Conservation (phyloP, 129 eudicot genomes). For the Daucus carota region DNA sequence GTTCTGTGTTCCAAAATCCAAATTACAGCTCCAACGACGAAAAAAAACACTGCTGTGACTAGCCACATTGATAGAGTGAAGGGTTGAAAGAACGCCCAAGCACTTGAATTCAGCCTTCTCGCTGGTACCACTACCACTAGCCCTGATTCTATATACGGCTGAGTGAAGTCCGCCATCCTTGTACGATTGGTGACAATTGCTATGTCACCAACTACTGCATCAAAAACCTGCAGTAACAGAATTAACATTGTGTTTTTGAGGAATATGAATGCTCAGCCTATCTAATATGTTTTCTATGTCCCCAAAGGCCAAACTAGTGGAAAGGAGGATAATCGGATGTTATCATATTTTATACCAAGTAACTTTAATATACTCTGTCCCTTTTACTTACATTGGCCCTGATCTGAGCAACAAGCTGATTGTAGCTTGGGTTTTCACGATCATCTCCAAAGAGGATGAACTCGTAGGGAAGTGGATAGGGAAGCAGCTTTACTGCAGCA, state of each 20-base stretch:
- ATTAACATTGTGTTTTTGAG: not conserved
- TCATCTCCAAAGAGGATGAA: constrained; percentile 54
- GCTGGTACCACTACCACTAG: constrained; percentile 69
- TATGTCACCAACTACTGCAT: constrained; percentile 91
- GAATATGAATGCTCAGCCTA: not conserved
- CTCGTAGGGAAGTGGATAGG: constrained; percentile 55
- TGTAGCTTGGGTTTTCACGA: constrained; percentile 52
- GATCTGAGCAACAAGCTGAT: constrained; percentile 39
- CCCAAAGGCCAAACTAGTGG: not conserved
- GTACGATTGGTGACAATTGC: constrained; percentile 82
- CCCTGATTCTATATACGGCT: constrained; percentile 87
- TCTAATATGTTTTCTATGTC: not conserved
- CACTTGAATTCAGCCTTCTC: constrained; percentile 49
- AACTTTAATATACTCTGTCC: not conserved
- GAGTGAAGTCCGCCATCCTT: constrained; percentile 71
- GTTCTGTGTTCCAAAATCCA: constrained; percentile 82
- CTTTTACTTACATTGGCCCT: constrained; percentile 26
- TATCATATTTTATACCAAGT: not conserved
- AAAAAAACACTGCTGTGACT: constrained; percentile 52
- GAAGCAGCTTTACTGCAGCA: constrained; percentile 54
- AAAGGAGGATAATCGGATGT: not conserved
- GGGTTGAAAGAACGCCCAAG: constrained; percentile 87
- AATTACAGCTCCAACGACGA: constrained; percentile 61
- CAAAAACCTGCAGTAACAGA: constrained; percentile 42
- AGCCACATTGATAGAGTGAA: constrained; percentile 77